These are phyloP conservation scores for Perilla frutescens DNA, from an alignment of 257 asterid species.

Conservation along the genomic window DNA sequence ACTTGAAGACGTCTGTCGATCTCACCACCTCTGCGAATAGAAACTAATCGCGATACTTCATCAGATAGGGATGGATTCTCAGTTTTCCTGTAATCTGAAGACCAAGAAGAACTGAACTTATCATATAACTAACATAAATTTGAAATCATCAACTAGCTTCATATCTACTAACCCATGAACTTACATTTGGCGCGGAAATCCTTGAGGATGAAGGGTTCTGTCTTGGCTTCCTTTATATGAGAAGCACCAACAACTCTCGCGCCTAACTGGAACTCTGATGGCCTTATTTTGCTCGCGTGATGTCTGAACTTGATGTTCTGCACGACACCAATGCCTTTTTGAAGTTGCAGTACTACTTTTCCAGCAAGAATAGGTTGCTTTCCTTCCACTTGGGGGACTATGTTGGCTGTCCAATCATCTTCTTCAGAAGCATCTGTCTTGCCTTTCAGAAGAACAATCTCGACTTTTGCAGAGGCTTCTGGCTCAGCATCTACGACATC, in stretches of 20 bases:
- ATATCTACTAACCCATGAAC: neutral
- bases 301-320: conserved; percentile 42
- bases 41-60: conserved; percentile 46
- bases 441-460: conserved; percentile 47
- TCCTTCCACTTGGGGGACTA: conserved; percentile 40
- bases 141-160: neutral
- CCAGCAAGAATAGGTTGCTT: conserved; percentile 51
- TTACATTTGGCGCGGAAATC: conserved; percentile 50
- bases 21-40: conserved; percentile 41
- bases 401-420: conserved; percentile 40
- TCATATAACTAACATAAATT: neutral
- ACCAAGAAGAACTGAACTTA: conserved; percentile 2
- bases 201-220: conserved; percentile 47
- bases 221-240: conserved; percentile 48
- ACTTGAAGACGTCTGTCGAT: conserved; percentile 36
- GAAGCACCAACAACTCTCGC: conserved; percentile 38
- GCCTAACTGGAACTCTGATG: conserved; percentile 45
- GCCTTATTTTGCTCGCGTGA: conserved; percentile 29
- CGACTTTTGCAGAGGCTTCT: conserved; percentile 50
- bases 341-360: conserved; percentile 37
- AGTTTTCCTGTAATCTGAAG: conserved; percentile 55
- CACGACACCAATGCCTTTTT: conserved; percentile 45
- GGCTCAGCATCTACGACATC: conserved; percentile 41
- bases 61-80: conserved; percentile 52
- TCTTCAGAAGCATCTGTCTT: conserved; percentile 28